Conservation (phyloP, 495 filamentous ascomycete species). For the Lentithecium fluviatile region DNA sequence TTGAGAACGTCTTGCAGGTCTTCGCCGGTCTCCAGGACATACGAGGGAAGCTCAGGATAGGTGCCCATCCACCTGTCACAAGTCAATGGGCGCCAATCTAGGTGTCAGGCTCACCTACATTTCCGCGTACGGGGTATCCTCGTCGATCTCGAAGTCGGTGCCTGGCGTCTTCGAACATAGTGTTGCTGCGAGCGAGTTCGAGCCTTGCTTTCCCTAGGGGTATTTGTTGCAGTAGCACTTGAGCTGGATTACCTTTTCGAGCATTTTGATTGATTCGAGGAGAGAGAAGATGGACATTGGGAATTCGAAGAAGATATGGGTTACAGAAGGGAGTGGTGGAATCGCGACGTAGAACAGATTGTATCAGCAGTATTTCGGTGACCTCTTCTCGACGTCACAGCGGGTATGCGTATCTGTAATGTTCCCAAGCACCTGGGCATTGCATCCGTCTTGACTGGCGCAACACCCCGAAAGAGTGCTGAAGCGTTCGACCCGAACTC, state of each 20-base stretch:
- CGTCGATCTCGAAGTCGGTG: conserved; percentile 69
- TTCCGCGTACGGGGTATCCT: conserved; percentile 66
- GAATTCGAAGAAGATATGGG: neutral
- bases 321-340: neutral
- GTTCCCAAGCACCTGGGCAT: neutral
- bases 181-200: conserved; percentile 60
- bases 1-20: conserved; percentile 65
- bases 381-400: conserved; percentile 1
- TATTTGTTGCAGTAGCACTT: conserved; percentile 57
- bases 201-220: conserved; percentile 70
- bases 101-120: too few species aligned
- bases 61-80: conserved; percentile 77
- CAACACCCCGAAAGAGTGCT: too few species aligned
- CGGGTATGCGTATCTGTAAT: neutral
- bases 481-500: too few species aligned
- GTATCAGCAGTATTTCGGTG: neutral
- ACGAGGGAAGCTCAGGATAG: conserved; percentile 69
- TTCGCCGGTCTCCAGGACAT: conserved; percentile 60
- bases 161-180: conserved; percentile 67
- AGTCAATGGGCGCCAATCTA: too few species aligned
- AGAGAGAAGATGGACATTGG: conserved; percentile 9
- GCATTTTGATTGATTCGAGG: conserved; percentile 23
- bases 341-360: neutral
- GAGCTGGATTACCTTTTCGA: conserved; percentile 51
- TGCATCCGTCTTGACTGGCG: too few species aligned